These are phyloP conservation scores for Cyphellophora attinorum DNA, from an alignment of 2,329 filamentous ascomycete species.

Conservation along the genomic window DNA sequence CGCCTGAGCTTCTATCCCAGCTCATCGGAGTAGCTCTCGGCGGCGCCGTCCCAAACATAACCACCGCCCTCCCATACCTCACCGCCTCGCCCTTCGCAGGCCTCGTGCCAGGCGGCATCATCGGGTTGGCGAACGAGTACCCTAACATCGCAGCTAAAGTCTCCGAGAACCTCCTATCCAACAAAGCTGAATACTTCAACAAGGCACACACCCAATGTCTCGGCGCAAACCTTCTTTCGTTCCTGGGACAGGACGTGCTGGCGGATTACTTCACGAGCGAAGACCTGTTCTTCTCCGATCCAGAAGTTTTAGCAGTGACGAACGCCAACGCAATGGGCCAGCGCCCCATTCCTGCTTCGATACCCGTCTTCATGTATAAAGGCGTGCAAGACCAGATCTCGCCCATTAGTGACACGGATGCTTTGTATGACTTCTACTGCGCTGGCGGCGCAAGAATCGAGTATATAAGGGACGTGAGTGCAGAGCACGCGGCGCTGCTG, in stretches of 20 bases:
- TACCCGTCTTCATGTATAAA: conserved; percentile 44
- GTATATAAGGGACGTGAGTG: conserved; percentile 36
- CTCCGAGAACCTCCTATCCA: not conserved
- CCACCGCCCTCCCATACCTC: not conserved
- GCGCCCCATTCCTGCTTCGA: conserved; percentile 33
- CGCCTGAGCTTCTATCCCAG: conserved; percentile 37
- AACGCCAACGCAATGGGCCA: conserved; percentile 22
- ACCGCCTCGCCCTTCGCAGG: not conserved
- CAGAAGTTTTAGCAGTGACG: not conserved
- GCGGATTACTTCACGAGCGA: conserved; percentile 9
- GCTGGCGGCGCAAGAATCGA: conserved; percentile 29
- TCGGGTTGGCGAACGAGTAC: conserved; percentile 22
- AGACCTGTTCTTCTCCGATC: not conserved
- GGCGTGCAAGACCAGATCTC: conserved; percentile 38
- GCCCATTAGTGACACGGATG: conserved; percentile 34
- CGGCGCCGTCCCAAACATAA: conserved; percentile 33
- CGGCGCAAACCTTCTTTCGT: conserved; percentile 6
- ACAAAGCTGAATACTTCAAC: conserved; percentile 3
- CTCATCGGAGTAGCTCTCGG: conserved; percentile 42
- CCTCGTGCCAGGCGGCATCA: conserved; percentile 1
- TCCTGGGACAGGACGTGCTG: conserved; percentile 17
- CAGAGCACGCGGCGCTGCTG: conserved; percentile 26
- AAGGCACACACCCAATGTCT: not conserved
- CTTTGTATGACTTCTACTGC: conserved; percentile 33
- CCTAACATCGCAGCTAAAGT: conserved; percentile 9